Evolutionary conservation across 2,329 filamentous ascomycete species (phyloP).

Genomic region (Aspergillus sclerotialis): DNA sequence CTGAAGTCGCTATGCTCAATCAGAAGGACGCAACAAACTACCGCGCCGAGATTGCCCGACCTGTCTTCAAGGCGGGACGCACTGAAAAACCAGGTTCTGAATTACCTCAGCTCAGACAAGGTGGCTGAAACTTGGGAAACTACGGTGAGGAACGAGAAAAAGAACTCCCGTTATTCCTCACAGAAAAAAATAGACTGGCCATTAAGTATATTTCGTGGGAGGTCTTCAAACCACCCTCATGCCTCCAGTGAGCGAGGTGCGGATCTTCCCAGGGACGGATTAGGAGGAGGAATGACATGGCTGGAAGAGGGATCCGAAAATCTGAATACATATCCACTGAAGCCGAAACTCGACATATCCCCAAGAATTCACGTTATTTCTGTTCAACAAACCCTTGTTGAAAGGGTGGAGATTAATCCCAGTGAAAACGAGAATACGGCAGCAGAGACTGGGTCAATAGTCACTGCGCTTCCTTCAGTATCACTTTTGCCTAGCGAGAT

Average conservation of each 20-base stretch:
- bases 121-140: constrained; percentile 26
- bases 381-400: constrained; percentile 17
- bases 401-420: constrained; percentile 13
- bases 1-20: constrained; percentile 14
- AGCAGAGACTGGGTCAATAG: constrained; percentile 11
- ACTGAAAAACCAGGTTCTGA: constrained; percentile 25
- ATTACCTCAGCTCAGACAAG: constrained; percentile 28
- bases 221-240: constrained; percentile 11
- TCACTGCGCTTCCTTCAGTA: constrained; percentile 23
- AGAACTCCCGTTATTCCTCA: constrained; percentile 5
- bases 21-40: constrained; percentile 11
- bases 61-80: constrained; percentile 13
- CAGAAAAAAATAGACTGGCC: constrained; percentile 18
- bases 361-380: constrained; percentile 27
- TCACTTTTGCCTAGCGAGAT: constrained; percentile 6
- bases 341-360: constrained; percentile 16
- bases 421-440: constrained; percentile 4
- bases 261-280: constrained; percentile 8
- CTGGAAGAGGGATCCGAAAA: constrained; percentile 18
- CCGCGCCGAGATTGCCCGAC: constrained; percentile 6
- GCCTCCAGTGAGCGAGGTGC: constrained; percentile 5
- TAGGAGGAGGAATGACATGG: constrained; percentile 24
- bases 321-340: constrained; percentile 24
- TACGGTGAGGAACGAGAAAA: constrained; percentile 15
- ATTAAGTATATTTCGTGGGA: constrained; percentile 25